Conservation (phyloP, 2,329 filamentous ascomycete genomes). For the Diaporthe sp. region DNA sequence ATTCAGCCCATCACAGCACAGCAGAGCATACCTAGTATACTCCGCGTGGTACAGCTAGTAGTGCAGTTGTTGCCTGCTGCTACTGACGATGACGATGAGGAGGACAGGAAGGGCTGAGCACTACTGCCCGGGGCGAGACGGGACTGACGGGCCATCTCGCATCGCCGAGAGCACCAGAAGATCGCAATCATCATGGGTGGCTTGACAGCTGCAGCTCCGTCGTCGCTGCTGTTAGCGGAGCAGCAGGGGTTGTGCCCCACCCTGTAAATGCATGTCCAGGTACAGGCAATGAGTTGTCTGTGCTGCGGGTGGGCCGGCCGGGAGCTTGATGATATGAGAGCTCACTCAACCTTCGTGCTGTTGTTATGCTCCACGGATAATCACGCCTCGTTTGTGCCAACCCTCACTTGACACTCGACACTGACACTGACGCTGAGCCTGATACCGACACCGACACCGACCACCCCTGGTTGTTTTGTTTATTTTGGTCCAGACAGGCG, state of each 20-base stretch:
- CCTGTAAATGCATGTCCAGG: slow-evolving; percentile 22
- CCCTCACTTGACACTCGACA: background rate
- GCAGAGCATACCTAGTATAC: background rate
- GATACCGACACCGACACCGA: slow-evolving; percentile 5
- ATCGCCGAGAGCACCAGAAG: slow-evolving; percentile 18
- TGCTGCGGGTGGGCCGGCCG: slow-evolving; percentile 7
- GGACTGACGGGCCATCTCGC: slow-evolving; percentile 1
- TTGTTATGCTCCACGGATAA: background rate
- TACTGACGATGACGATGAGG: background rate
- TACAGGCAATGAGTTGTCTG: slow-evolving; percentile 19
- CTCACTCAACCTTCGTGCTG: background rate
- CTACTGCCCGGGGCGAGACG: background rate
- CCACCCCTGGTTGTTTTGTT: slow-evolving; percentile 27
- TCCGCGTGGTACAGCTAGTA: too few species aligned
- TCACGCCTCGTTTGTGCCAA: background rate
- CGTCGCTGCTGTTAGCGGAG: slow-evolving; percentile 1
- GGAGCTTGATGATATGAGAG: slow-evolving; percentile 24
- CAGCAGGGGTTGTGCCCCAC: background rate
- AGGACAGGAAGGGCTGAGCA: background rate
- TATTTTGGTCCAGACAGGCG: slow-evolving; percentile 31
- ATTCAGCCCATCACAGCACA: background rate
- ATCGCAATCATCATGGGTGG: slow-evolving; percentile 32
- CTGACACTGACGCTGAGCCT: background rate
- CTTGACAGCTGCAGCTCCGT: slow-evolving; percentile 33
- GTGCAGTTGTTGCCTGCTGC: background rate